Conservation (phyloP, 2,329 filamentous ascomycete species). For the Didymella sp. region DNA sequence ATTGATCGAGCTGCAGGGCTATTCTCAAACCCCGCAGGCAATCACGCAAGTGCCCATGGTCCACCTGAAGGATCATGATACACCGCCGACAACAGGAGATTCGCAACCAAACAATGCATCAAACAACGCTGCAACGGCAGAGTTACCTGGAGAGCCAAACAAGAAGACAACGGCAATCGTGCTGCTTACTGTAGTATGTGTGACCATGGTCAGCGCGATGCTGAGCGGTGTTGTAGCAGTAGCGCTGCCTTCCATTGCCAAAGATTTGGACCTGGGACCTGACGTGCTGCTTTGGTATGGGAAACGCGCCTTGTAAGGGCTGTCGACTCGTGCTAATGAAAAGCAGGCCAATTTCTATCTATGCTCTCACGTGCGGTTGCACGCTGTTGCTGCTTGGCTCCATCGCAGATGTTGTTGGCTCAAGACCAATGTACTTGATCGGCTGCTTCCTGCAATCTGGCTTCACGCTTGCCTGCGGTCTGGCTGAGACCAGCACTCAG, state of each 20-base stretch:
- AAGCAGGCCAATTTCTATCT: constrained; percentile 47
- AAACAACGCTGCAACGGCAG: constrained; percentile 22
- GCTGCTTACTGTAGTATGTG: constrained; percentile 36
- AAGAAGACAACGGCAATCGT: constrained; percentile 40
- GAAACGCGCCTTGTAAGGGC: neutral
- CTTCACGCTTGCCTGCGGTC: constrained; percentile 57
- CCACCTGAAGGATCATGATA: constrained; percentile 21
- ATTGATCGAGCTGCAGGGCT: constrained; percentile 36
- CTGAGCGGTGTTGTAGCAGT: constrained; percentile 52
- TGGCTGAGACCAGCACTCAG: constrained; percentile 47
- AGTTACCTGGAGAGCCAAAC: constrained; percentile 24
- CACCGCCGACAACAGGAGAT: constrained; percentile 18
- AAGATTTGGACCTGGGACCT: constrained; percentile 33
- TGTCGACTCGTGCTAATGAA: constrained; percentile 12
- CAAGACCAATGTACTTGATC: constrained; percentile 55
- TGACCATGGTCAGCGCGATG: constrained; percentile 37
- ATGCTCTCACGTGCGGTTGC: constrained; percentile 56
- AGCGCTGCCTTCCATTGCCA: constrained; percentile 53
- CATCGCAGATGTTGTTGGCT: constrained; percentile 60
- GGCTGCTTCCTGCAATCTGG: constrained; percentile 55
- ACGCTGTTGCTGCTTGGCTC: constrained; percentile 60
- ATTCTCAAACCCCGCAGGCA: constrained; percentile 18
- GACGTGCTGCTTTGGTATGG: constrained; percentile 40
- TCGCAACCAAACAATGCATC: constrained; percentile 23
- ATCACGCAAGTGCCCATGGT: constrained; percentile 24